phyloP scores from a whole-genome alignment of 495 filamentous ascomycete genomes.

The Glutinoglossum americanum region DNA sequence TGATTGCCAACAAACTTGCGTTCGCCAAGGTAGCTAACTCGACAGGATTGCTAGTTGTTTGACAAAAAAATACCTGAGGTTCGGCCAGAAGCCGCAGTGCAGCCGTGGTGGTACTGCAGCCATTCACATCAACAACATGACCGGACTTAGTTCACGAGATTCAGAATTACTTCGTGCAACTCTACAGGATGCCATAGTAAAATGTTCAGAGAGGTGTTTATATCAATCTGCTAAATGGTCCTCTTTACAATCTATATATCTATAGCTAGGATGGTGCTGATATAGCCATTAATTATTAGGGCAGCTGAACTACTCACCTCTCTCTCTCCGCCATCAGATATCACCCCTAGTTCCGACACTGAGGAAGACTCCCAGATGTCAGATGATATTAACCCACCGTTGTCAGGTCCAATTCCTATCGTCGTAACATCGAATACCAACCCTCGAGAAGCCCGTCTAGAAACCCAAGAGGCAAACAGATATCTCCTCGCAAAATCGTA shows the following conservation, averaged over 20 bases:
- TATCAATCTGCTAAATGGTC: slow-evolving; percentile 98
- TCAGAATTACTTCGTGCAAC: slow-evolving; percentile 30
- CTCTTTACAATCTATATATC: not conserved
- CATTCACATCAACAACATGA: slow-evolving; percentile 7
- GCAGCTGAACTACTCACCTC: slow-evolving; percentile 84
- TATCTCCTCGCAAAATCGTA: slow-evolving; percentile 86
- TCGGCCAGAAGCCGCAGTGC: no score
- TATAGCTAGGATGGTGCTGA: not conserved
- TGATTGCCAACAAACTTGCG: no score
- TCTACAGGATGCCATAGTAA: slow-evolving; percentile 64
- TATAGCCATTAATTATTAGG: slow-evolving; percentile 31
- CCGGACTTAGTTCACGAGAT: slow-evolving; percentile 13
- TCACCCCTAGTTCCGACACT: not conserved
- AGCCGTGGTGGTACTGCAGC: not conserved
- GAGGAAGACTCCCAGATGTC: slow-evolving; percentile 18
- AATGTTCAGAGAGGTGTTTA: slow-evolving; percentile 84
- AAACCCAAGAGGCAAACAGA: slow-evolving; percentile 56
- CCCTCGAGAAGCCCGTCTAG: slow-evolving; percentile 49
- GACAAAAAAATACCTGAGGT: no score
- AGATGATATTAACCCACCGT: slow-evolving; percentile 25
- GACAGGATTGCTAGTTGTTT: no score
- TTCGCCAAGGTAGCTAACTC: no score
- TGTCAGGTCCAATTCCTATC: slow-evolving; percentile 25
- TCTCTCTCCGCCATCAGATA: slow-evolving; percentile 24
- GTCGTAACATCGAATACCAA: slow-evolving; percentile 29